Evolutionary conservation across 1,284 basidiomycete genomes (phyloP).

Genomic region (Cryptococcus amylolentus): DNA sequence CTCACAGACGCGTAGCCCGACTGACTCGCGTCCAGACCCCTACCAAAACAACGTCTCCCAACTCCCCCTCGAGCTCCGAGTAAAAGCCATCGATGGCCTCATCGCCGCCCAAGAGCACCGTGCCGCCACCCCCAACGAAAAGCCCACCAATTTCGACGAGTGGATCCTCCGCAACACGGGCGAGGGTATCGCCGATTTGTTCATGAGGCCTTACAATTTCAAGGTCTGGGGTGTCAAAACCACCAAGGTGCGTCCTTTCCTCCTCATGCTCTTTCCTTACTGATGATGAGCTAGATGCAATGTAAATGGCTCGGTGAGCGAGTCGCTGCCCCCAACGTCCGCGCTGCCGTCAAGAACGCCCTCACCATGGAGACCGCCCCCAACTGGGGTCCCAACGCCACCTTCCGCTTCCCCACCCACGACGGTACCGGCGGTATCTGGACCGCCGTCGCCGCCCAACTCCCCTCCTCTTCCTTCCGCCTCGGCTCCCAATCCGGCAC

Average conservation of each 20-base stretch:
- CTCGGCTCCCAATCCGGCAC: slow-evolving; percentile 40
- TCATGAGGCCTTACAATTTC: slow-evolving; percentile 58
- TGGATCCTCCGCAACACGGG: slow-evolving; percentile 57
- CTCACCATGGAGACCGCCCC: slow-evolving; percentile 54
- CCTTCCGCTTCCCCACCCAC: slow-evolving; percentile 55
- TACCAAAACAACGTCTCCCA: slow-evolving; percentile 56
- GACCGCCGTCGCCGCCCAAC: slow-evolving; percentile 53
- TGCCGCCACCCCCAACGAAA: slow-evolving; percentile 24
- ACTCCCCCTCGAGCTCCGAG: slow-evolving; percentile 53
- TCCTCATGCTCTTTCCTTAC: not conserved
- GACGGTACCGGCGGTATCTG: slow-evolving; percentile 57
- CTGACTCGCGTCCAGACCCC: slow-evolving; percentile 20
- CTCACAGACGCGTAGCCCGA: not conserved
- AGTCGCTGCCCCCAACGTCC: slow-evolving; percentile 55
- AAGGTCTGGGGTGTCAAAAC: slow-evolving; percentile 57
- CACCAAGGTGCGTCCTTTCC: slow-evolving; percentile 36
- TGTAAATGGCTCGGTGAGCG: slow-evolving; percentile 58
- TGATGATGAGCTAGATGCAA: slow-evolving; percentile 51
- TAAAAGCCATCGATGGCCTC: slow-evolving; percentile 55
- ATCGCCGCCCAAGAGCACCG: slow-evolving; percentile 45
- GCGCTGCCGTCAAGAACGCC: slow-evolving; percentile 54
- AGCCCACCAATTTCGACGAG: slow-evolving; percentile 36
- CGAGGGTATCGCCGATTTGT: slow-evolving; percentile 53
- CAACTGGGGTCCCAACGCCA: slow-evolving; percentile 57
- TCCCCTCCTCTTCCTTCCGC: slow-evolving; percentile 50